phyloP scores from a whole-genome alignment of 345 rosid genomes.

The Erysimum cheiranthoides region DNA sequence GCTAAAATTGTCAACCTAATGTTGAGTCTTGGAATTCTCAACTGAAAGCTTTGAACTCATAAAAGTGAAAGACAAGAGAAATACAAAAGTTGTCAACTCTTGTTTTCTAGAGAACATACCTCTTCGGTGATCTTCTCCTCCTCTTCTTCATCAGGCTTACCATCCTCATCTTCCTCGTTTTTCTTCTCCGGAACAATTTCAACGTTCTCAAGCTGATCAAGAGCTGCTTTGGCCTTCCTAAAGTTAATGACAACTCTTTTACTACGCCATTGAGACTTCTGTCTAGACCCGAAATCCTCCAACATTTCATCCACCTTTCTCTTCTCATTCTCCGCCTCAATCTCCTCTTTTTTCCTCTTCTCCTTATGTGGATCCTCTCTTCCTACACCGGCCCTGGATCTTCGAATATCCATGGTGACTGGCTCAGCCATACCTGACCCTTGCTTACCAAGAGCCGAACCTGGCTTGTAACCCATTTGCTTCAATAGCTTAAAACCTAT shows the following conservation, averaged over 20 bases:
- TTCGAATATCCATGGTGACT: constrained; percentile 76
- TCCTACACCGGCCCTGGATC: constrained; percentile 90
- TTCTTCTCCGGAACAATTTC: constrained; percentile 69
- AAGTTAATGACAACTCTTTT: constrained; percentile 70
- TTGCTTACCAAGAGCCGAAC: constrained; percentile 82
- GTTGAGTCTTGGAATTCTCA: constrained; percentile 8
- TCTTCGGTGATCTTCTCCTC: constrained; percentile 68
- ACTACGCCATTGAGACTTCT: constrained; percentile 81
- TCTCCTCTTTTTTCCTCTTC: constrained; percentile 75
- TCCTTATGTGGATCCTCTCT: constrained; percentile 83
- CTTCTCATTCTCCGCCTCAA: constrained; percentile 59
- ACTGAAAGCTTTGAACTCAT: constrained; percentile 4
- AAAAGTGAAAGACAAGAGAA: constrained; percentile 6
- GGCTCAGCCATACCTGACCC: constrained; percentile 79
- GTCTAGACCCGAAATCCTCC: constrained; percentile 82
- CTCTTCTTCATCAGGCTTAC: constrained; percentile 65
- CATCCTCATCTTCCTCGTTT: constrained; percentile 60
- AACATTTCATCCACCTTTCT: constrained; percentile 67
- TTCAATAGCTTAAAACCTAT: constrained; percentile 86
- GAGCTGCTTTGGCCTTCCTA: constrained; percentile 81
- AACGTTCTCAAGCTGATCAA: constrained; percentile 86
- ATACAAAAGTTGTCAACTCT: not conserved
- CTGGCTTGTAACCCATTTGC: constrained; percentile 96
- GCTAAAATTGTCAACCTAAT: constrained; percentile 20
- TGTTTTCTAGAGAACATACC: constrained; percentile 48